Evolutionary conservation across 352 stramenopile genomes (phyloP), one percentile per base, ranked within the genome.

Genomic region (Phytophthora sp.): DNA sequence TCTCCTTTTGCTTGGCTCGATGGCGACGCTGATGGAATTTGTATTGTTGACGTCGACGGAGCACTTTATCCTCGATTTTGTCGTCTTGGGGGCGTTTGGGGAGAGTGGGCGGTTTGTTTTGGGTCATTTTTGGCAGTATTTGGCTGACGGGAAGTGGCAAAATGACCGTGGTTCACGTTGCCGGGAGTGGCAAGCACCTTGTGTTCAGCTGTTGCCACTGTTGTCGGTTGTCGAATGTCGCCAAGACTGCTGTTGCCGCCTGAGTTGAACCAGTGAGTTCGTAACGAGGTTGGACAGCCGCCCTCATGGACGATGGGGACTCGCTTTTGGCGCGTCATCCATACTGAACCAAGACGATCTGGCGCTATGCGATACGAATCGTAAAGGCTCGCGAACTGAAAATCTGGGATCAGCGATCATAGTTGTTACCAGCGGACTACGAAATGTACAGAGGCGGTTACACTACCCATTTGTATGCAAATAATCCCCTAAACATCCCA

Each of bases 21-120:
- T 91, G 84, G 55, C 71, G 80, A 2, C 77, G 80, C 58, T 93
- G 82, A 57, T 90, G 81, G 56, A 85, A 76, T 31, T 88, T 88
- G 69, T 89, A 89, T 60, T 90, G 84, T 41, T 80, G 66, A 7
- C 81, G 74, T 24, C 74, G 57, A 4, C 76, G 71, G 20, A 77
- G 57, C 24, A 82, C 63, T 49, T 84, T 86, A 24, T 91, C 75
- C 39, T 80, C 66, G n/a, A 30, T 39, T 50, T 69, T 5, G 1
- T 46, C 26, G 5, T 57, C 57, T 26, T 54, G 27, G 20, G 50
- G 7, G 31, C 30, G 36, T 49, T 65, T 63, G 13, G 52, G 47
- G 36, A 36, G 39, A 23, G 38, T 27, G 3, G 62, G 45, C 2
- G 63, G 51, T 59, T 63, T 73, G 52, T 31, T 29, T 49, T 45